phyloP scores from a whole-genome alignment of 2,329 filamentous ascomycete species.

The Aaosphaeria pasadenensis region DNA sequence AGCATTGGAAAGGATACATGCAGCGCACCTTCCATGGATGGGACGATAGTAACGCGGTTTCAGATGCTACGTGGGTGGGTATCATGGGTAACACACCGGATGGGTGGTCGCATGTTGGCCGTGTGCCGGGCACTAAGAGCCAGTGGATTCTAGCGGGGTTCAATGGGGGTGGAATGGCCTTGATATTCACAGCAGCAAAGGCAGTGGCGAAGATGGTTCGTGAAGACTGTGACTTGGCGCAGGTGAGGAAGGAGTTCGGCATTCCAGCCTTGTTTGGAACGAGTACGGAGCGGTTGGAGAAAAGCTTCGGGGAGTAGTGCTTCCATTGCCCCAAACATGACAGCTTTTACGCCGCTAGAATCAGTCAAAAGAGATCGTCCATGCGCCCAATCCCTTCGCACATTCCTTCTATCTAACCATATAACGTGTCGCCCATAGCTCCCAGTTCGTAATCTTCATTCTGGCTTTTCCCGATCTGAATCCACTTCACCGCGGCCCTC shows the following conservation, averaged over 20 bases:
- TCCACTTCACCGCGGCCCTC: too few relatives aligned
- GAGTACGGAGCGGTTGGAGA: slow-evolving; percentile 22
- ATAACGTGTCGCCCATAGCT: too few relatives aligned
- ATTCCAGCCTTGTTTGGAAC: slow-evolving; percentile 39
- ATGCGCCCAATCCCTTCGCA: too few relatives aligned
- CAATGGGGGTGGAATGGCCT: slow-evolving; percentile 52
- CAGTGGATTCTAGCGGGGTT: slow-evolving; percentile 51
- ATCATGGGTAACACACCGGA: slow-evolving; percentile 38
- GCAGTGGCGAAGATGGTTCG: slow-evolving; percentile 43
- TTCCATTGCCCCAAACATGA: too few relatives aligned
- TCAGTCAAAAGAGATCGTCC: too few relatives aligned
- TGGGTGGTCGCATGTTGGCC: slow-evolving; percentile 43
- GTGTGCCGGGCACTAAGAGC: slow-evolving; percentile 35
- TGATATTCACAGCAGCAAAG: slow-evolving; percentile 42
- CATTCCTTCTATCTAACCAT: too few relatives aligned
- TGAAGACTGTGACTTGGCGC: slow-evolving; percentile 25
- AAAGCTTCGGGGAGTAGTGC: neutral
- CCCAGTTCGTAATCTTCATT: too few relatives aligned
- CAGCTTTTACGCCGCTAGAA: too few relatives aligned
- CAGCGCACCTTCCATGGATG: slow-evolving; percentile 49
- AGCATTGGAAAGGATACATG: slow-evolving; percentile 51
- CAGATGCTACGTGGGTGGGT: slow-evolving; percentile 44
- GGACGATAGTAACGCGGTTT: slow-evolving; percentile 42
- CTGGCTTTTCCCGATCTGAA: too few relatives aligned
- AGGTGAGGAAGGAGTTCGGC: slow-evolving; percentile 24